Percentiles rank a stretch among this genome's conserved stretches.
Evolutionary conservation across 768 basidiomycete species (phyloP).

Genomic region (Lentinula lateritia): DNA sequence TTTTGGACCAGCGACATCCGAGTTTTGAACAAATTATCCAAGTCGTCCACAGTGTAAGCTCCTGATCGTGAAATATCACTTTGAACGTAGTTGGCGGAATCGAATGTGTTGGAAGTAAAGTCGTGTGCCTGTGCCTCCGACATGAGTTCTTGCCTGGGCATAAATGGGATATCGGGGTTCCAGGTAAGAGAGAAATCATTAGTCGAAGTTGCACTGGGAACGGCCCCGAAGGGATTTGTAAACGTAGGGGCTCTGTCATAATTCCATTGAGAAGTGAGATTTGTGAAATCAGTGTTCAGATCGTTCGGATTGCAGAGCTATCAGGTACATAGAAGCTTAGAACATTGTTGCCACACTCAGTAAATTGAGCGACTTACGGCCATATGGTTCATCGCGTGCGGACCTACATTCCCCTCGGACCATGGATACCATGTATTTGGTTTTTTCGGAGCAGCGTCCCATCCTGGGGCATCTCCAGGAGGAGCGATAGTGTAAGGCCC

Average conservation of each 20-base stretch:
- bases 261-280: neutral
- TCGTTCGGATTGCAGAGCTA: neutral
- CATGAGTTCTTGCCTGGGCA: neutral
- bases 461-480: slow-evolving; percentile 13
- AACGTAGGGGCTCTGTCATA: neutral
- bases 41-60: neutral
- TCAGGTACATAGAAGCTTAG: neutral
- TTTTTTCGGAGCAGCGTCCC: slow-evolving; percentile 10
- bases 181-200: neutral
- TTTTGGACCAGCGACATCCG: neutral
- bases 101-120: neutral
- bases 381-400: neutral
- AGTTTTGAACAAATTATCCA: neutral
- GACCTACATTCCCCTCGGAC: neutral
- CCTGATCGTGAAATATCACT: neutral
- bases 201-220: neutral
- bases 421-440: slow-evolving; percentile 5
- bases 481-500: slow-evolving; percentile 12
- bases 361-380: neutral
- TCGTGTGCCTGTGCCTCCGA: neutral
- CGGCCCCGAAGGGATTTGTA: neutral
- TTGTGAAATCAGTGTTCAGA: neutral
- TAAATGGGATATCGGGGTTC: neutral
- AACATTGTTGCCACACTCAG: neutral
- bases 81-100: neutral